Base-by-base conservation (phyloP, 2,329 filamentous ascomycete species). In the Colletotrichum sp. region DNA sequence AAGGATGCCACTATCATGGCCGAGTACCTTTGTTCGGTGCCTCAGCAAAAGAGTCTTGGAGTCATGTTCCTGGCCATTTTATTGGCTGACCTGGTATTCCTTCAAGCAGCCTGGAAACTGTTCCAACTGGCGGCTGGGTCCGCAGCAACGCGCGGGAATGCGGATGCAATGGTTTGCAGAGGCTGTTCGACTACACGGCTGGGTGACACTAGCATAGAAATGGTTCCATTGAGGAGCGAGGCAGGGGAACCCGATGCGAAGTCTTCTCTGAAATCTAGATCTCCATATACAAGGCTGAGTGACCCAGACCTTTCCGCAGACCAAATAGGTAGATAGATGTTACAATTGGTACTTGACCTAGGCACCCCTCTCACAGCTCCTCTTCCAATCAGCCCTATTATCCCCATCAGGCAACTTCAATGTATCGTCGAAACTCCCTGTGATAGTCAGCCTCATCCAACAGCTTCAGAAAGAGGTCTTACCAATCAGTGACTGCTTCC, bases 401-500 rank as follows among this genome's bases (percentile, higher is more conserved):
- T 6, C 39, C 0, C 15, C 5, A 26, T 59, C 24, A 59, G 2
- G 55, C 55, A 13, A 59, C 24, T 59, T 59, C 55, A 0, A 28
- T 28, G 26, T 59, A 59, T 9, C 55, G 55, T 28, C 24, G 21
- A 18, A 59, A 59, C 24, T 59, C 55, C 55, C 24, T 59, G 13
- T 9, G 7, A 59, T 26, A 7, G 12, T 59, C 4, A 59, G n/a
- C 12, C 0, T 13, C 21, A 59, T 28, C 24, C 24, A 7, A 18
- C 2, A 24, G 26, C n/a, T 28, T 52, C 10, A 52, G n/a, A 52
- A 21, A 24, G 18, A 21, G 24, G 8, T 12, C 92, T 84, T 88
- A 94, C 93, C 93, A 95, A 83, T 95, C 93, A 28, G 93, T 95
- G 13, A 95, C 93, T n/a, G 93, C 93, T 81, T 95, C 93, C 79